Conservation (phyloP, 345 rosid species). For the Eucalyptus microcorys region DNA sequence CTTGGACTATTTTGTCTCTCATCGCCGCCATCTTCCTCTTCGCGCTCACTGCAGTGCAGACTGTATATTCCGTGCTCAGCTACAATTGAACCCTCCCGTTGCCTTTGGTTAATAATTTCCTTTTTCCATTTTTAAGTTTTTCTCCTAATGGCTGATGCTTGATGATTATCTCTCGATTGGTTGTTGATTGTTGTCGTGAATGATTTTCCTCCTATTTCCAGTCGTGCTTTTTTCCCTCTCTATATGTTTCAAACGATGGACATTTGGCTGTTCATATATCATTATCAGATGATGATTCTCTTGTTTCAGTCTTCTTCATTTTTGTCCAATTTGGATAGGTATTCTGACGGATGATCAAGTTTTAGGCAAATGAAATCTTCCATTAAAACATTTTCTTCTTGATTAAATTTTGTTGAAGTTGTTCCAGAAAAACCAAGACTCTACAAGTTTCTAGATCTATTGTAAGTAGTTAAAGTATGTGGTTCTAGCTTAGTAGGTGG, state of each 20-base stretch:
- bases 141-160: not conserved
- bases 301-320: not conserved
- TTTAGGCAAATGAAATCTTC: not conserved
- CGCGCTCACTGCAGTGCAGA: constrained; percentile 20
- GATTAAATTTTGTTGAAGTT: not conserved
- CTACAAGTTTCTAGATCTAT: not conserved
- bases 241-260: not conserved
- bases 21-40: constrained; percentile 25
- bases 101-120: not conserved
- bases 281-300: not conserved
- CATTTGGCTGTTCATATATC: not conserved
- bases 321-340: not conserved
- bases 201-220: not conserved
- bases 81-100: not conserved
- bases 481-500: not conserved
- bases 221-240: not conserved
- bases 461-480: not conserved
- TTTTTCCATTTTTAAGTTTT: not conserved
- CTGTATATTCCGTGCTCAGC: not conserved
- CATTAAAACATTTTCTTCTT: not conserved
- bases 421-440: not conserved
- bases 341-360: not conserved
- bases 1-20: constrained; percentile 32
- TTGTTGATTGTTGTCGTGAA: not conserved
- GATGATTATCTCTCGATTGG: not conserved